A percentile compares a stretch with the other conserved stretches of the same genome.
Conservation (phyloP, 257 asterid species). For the Haberlea rhodopensis region DNA sequence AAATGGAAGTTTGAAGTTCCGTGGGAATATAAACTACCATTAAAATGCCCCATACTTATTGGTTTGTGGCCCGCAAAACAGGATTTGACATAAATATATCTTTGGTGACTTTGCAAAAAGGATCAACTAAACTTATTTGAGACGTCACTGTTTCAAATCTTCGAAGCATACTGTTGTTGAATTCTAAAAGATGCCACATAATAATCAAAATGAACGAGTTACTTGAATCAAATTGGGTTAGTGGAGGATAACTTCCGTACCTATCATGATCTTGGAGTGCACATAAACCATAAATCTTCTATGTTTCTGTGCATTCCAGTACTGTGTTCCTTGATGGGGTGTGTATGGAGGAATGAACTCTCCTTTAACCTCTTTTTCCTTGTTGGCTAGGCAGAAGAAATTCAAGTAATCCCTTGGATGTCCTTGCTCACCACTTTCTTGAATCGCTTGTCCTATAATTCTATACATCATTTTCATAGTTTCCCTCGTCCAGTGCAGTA, state of each 20-base stretch:
- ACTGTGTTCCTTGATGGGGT: slow-evolving; percentile 67
- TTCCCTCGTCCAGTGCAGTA: slow-evolving; percentile 75
- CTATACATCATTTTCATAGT: slow-evolving; percentile 87
- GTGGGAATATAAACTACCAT: no score
- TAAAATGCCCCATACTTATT: no score
- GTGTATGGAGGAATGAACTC: slow-evolving; percentile 80
- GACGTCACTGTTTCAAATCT: no score
- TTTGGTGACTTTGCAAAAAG: no score
- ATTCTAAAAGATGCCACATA: no score
- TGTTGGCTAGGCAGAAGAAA: slow-evolving; percentile 83
- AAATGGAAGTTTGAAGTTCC: no score
- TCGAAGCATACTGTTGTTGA: not conserved
- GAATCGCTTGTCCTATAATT: slow-evolving; percentile 59
- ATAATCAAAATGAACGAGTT: not conserved
- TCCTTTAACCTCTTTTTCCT: slow-evolving; percentile 66
- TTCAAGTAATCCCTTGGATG: slow-evolving; percentile 80
- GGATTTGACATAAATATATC: no score
- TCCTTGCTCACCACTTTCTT: slow-evolving; percentile 47
- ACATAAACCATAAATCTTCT: slow-evolving; percentile 93
- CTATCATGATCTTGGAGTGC: slow-evolving; percentile 93
- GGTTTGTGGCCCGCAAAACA: no score
- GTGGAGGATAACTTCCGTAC: slow-evolving; percentile 31
- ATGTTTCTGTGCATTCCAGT: slow-evolving; percentile 68
- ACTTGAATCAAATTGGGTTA: not conserved
- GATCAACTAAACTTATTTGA: no score